Base-by-base conservation (phyloP, 2,329 filamentous ascomycete genomes). In the Tricladium varicosporioides region DNA sequence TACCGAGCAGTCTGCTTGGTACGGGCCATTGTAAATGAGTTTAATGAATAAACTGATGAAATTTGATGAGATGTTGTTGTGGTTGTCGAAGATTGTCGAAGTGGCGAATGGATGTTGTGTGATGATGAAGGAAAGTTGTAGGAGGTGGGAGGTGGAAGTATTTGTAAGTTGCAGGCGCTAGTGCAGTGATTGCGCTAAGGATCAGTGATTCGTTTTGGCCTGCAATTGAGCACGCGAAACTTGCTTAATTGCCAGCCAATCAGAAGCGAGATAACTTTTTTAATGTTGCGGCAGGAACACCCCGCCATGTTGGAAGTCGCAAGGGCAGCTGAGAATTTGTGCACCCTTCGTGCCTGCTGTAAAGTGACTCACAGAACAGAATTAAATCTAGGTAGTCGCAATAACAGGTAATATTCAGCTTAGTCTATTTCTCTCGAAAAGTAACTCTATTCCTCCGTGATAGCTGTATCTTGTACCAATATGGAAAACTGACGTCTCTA, bases 1-100 rank as follows among this genome's bases (percentile, higher is more conserved):
- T 87, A 74, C 50, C 85, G 83, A 71, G 84, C 84, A 70, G 70
- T 72, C 67, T 74, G 72, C 68, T 75, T 75, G 57, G 73, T 75
- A 63, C 73, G 65, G 48, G 73, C 73, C 73, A 75, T 75, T 69
- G 58, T 64, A 36, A 55, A 66, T 61, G 60, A 57, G 53, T 47
- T 55, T 42, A 46, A 42, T 57, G 50, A 53, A 53, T 54, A 53
- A 53, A 51, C 43, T 51, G 53, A 54, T 57, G 54, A 22, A 53
- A 48, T 31, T n/a, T 33, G 33, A n/a, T 51, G 40, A 49, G 47
- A 11, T 42, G 22, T 50, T 53, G 45, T 40, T 48, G 31, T 27
- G 40, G 16, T 45, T 46, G 36, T 54, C 15, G 47, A 46, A 43
- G 49, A 33, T 59, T 40, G 54, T 59, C 53, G 60, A 57, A 54